A percentile compares a stretch with the other conserved stretches of the same genome.
Conservation (phyloP, 2,329 filamentous ascomycete genomes). For the Whalleya microplaca region DNA sequence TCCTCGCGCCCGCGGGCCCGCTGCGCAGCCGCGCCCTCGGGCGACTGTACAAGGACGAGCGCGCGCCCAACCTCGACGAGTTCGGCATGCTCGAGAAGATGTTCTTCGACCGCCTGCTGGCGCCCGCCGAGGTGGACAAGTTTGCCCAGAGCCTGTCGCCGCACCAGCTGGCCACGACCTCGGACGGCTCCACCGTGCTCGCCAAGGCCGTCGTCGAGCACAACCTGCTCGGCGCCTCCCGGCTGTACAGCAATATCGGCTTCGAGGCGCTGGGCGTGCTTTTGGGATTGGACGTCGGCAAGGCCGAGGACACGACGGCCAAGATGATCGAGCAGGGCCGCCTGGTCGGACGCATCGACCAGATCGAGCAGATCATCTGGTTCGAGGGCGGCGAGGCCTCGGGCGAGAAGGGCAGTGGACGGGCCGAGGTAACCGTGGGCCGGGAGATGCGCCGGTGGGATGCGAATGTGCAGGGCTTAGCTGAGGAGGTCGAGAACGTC, state of each 20-base stretch:
- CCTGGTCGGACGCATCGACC: conserved; percentile 86
- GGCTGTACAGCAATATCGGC: conserved; percentile 76
- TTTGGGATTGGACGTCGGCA: conserved; percentile 76
- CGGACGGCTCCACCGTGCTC: conserved; percentile 90
- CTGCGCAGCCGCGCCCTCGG: conserved; percentile 78
- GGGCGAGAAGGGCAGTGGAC: conserved; percentile 69
- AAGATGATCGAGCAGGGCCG: conserved; percentile 96
- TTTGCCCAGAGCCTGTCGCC: conserved; percentile 81
- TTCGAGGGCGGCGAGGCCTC: conserved; percentile 78
- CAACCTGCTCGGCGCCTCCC: conserved; percentile 85
- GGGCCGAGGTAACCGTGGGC: conserved; percentile 64
- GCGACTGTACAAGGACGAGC: conserved; percentile 91
- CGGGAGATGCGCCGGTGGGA: conserved; percentile 86
- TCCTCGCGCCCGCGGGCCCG: conserved; percentile 89
- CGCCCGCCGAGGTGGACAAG: conserved; percentile 78
- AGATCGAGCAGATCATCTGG: conserved; percentile 85
- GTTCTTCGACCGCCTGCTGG: conserved; percentile 86
- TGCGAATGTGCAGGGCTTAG: conserved; percentile 79
- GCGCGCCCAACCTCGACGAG: conserved; percentile 74
- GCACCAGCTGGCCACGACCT: conserved; percentile 87
- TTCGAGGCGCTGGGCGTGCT: conserved; percentile 76
- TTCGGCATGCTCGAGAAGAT: conserved; percentile 95
- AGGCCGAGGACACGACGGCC: conserved; percentile 89
- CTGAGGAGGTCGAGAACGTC: conserved; percentile 88
- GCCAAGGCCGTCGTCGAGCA: conserved; percentile 95